phyloP scores from a whole-genome alignment of 495 filamentous ascomycete genomes.

The Talaromyces thailandensis region DNA sequence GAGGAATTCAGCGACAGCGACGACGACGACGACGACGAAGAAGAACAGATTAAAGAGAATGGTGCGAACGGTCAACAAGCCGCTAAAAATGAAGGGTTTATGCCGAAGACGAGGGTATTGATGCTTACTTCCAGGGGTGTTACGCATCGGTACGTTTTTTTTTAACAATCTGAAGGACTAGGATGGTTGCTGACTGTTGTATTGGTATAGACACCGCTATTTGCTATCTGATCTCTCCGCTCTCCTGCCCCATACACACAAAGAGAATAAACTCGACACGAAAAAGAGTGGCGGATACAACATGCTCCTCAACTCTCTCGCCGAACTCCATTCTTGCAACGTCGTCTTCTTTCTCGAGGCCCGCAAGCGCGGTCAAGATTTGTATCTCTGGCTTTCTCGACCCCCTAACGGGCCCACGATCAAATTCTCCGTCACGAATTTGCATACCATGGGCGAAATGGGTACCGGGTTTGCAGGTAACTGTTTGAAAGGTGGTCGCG shows the following conservation, averaged over 20 bases:
- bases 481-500: conserved; percentile 89
- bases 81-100: conserved; percentile 17
- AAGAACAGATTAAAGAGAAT: conserved; percentile 23
- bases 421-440: conserved; percentile 54
- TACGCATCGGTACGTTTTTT: conserved; percentile 60
- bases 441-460: conserved; percentile 93
- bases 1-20: conserved; percentile 34
- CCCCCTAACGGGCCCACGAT: conserved; percentile 92
- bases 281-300: conserved; percentile 67
- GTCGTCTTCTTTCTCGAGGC: conserved; percentile 97
- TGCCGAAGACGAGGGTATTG: conserved; percentile 63
- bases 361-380: conserved; percentile 76
- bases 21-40: conserved; percentile 34
- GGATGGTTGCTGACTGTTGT: conserved; percentile 2
- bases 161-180: background rate
- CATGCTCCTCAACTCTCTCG: conserved; percentile 88
- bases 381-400: conserved; percentile 85
- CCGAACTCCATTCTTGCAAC: conserved; percentile 98
- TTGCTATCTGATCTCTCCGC: conserved; percentile 81
- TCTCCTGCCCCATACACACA: conserved; percentile 83
- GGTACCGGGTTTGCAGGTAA: conserved; percentile 77
- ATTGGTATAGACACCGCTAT: conserved; percentile 66
- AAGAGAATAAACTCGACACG: conserved; percentile 93
- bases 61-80: conserved; percentile 28
- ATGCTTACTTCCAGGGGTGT: conserved; percentile 86